Evolutionary conservation across 805 yeast species (phyloP), one percentile per base, ranked within the genome.

Genomic region (Saccharomycopsis oosterbeekiorum): DNA sequence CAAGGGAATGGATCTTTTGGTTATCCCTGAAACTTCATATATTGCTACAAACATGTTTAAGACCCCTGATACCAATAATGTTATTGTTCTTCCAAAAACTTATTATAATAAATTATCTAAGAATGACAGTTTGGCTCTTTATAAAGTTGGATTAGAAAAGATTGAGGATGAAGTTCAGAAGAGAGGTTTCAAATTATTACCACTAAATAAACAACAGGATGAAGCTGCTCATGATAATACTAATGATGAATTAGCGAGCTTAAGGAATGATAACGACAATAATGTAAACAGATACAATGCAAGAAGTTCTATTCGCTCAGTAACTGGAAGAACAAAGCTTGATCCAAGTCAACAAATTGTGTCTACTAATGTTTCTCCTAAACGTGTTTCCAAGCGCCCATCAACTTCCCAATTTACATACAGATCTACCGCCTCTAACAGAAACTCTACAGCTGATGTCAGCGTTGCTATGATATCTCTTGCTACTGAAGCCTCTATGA

Each of bases 11-110:
- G 85, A 84, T 2, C 67, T 80, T 57, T 68, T 86, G 65, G 76
- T 83, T 58, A 76, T 88, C 50, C 88, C 93, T 0, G 77, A 76
- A 58, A 70, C 77, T n/a, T 75, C 84, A 1, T 85, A 80, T 66
- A 75, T 86, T 63, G 84, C 88, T 0, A 85, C 91, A 0, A 83
- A 87, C 1, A 79, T 79, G 42, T 79, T 81, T 9, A 76, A 80
- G 65, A 72, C 71, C 4, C 83, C 88, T 3, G 88, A 85, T 65
- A 70, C 77, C 12, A 71, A 75, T 3, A 80, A 81, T 64, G 84
- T 85, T 40, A 85, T 84, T 62, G 84, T 85, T 10, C 69, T 87
- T 40, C 91, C 93, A 5, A 74, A 79, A 5, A 77, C 84, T 1
- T 86, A 86, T 69, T 87, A 84, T 71, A 80, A 80, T 65, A 82